Evolutionary conservation across 2,329 filamentous ascomycete genomes (phyloP).

Genomic region (Botrytis medusae): DNA sequence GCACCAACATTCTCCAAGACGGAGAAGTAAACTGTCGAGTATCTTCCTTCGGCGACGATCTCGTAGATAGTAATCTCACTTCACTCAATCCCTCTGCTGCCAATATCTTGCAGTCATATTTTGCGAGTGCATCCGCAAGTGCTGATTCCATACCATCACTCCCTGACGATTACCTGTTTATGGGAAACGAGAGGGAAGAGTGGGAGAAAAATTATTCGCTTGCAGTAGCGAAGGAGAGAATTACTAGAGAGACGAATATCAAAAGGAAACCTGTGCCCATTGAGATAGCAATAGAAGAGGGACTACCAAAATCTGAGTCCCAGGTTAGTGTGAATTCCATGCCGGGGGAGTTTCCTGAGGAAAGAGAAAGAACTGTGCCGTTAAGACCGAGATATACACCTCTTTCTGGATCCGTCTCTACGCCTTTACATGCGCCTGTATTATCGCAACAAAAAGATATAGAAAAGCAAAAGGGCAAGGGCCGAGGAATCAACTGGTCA

Average conservation of each 20-base stretch:
- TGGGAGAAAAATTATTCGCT: conserved; percentile 15
- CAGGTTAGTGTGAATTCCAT: conserved; percentile 12
- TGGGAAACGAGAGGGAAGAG: conserved; percentile 19
- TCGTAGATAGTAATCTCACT: conserved; percentile 28
- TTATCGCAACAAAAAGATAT: conserved; percentile 12
- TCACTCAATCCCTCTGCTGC: conserved; percentile 19
- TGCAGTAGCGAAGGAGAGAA: conserved; percentile 5
- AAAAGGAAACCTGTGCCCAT: conserved; percentile 27
- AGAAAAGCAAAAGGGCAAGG: conserved; percentile 13
- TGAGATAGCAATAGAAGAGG: not conserved
- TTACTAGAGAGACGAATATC: conserved; percentile 19
- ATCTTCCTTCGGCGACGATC: conserved; percentile 28
- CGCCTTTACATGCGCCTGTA: not conserved
- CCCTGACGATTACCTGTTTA: conserved; percentile 21
- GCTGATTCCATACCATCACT: conserved; percentile 23
- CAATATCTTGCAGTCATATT: conserved; percentile 10
- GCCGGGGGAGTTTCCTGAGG: conserved; percentile 18
- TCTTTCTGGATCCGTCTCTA: not conserved
- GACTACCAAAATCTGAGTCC: conserved; percentile 14
- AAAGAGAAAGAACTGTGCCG: conserved; percentile 25
- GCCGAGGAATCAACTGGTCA: conserved; percentile 32
- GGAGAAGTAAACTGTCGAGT: conserved; percentile 26
- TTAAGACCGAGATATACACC: conserved; percentile 19
- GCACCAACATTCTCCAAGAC: conserved; percentile 10
- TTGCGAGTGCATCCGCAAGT: not conserved